These are phyloP conservation scores for Trifolium fragiferum DNA, from an alignment of 306 rosid genomes.

Conservation along the genomic window DNA sequence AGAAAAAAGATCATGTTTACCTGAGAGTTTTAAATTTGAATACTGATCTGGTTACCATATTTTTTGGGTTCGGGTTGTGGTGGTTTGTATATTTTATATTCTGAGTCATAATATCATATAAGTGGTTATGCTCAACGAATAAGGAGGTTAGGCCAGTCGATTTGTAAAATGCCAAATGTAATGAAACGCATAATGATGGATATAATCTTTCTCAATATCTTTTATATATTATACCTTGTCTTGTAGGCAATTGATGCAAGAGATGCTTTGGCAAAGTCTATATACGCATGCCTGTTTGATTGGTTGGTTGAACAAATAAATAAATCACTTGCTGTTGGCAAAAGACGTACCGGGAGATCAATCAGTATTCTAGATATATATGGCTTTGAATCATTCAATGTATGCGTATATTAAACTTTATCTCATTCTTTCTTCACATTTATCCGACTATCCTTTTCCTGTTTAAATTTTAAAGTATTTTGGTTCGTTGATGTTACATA, in stretches of 20 bases:
- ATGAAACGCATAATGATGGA: slow-evolving; percentile 14
- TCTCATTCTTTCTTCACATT: slow-evolving; percentile 3
- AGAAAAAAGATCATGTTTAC: neutral
- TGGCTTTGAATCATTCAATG: slow-evolving; percentile 93
- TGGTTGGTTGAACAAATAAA: slow-evolving; percentile 97
- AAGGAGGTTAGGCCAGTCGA: slow-evolving; percentile 1
- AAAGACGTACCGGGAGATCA: slow-evolving; percentile 92
- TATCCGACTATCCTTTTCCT: slow-evolving; percentile 1
- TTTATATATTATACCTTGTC: slow-evolving; percentile 12
- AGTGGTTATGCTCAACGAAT: neutral
- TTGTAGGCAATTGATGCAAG: slow-evolving; percentile 85
- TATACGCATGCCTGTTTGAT: slow-evolving; percentile 88
- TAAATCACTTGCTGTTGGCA: slow-evolving; percentile 93
- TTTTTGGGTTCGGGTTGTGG: slow-evolving; percentile 1
- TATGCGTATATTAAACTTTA: neutral
- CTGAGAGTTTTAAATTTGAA: neutral
- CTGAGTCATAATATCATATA: neutral
- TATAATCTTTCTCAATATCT: slow-evolving; percentile 23
- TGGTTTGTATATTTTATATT: neutral
- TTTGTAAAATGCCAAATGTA: slow-evolving; percentile 28
- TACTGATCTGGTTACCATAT: slow-evolving; percentile 4
- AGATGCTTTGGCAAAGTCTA: slow-evolving; percentile 99
- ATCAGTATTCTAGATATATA: slow-evolving; percentile 96
- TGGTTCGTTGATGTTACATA: slow-evolving; percentile 24
- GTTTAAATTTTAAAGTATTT: slow-evolving; percentile 40